Evolutionary conservation across 2,329 filamentous ascomycete species (phyloP).

Genomic region (Botrytis fragariae): DNA sequence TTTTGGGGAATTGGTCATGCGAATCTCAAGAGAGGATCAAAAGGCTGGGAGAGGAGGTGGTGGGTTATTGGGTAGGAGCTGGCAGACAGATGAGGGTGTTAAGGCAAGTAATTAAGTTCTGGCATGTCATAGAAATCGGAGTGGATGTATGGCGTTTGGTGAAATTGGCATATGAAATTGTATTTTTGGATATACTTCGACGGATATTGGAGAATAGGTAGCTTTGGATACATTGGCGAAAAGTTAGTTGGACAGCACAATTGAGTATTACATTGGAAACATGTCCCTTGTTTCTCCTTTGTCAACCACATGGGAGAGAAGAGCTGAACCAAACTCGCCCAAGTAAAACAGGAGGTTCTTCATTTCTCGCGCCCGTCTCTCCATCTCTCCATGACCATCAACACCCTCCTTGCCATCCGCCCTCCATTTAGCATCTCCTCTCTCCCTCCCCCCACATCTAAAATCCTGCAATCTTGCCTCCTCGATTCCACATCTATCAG

Average conservation of each 20-base stretch:
- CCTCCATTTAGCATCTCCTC: not conserved
- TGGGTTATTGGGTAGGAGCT: conserved; percentile 11
- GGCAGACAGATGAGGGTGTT: conserved; percentile 1
- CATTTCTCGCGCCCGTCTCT: not conserved
- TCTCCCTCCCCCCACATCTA: not conserved
- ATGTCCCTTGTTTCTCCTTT: not conserved
- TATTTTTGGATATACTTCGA: not conserved
- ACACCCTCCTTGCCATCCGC: not conserved
- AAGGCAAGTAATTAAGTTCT: not conserved
- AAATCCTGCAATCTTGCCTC: not conserved
- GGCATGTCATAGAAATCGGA: not conserved
- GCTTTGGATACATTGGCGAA: not conserved
- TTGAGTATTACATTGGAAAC: not conserved
- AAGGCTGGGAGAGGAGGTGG: conserved; percentile 2
- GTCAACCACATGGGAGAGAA: not conserved
- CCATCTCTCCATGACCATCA: not conserved
- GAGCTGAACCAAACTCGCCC: not conserved
- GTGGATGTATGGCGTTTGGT: not conserved
- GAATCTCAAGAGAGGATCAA: conserved; percentile 10
- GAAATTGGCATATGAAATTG: not conserved
- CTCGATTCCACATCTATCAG: not conserved
- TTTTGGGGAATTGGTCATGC: conserved; percentile 18
- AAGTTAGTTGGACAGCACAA: not conserved
- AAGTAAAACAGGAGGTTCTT: not conserved
- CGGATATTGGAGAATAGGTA: not conserved